phyloP scores from a whole-genome alignment of 2,329 filamentous ascomycete species.

The Trichoderma sp. region DNA sequence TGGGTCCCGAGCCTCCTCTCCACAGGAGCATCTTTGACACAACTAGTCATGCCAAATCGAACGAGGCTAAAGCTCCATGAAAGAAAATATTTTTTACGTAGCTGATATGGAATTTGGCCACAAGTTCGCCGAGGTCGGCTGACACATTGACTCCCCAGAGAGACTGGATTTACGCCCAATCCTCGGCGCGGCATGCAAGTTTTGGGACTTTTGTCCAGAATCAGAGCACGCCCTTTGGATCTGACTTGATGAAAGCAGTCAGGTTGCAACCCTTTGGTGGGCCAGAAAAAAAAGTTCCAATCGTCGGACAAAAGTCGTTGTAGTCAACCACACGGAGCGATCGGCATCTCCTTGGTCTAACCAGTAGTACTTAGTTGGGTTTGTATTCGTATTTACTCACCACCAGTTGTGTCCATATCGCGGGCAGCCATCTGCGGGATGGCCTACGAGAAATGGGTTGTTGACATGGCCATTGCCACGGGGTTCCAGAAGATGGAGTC shows the following conservation, averaged over 20 bases:
- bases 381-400: neutral
- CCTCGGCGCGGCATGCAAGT: neutral
- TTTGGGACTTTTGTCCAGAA: neutral
- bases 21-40: neutral
- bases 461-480: neutral
- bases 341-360: neutral
- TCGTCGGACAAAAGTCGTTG: neutral
- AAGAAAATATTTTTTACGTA: neutral
- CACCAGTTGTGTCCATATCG: neutral
- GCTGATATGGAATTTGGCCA: constrained; percentile 4
- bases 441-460: neutral
- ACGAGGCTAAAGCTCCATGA: neutral
- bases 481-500: neutral
- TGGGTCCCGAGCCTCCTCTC: neutral
- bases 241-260: neutral
- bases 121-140: neutral
- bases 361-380: neutral
- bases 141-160: neutral
- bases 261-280: neutral
- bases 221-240: neutral
- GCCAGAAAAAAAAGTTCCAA: neutral
- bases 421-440: neutral
- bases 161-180: neutral
- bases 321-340: neutral
- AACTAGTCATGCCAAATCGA: neutral